Percentiles rank a stretch among this genome's conserved stretches.
These are phyloP conservation scores for Silene noctiflora DNA, from an alignment of 179 eudicot species.

Conservation along the genomic window DNA sequence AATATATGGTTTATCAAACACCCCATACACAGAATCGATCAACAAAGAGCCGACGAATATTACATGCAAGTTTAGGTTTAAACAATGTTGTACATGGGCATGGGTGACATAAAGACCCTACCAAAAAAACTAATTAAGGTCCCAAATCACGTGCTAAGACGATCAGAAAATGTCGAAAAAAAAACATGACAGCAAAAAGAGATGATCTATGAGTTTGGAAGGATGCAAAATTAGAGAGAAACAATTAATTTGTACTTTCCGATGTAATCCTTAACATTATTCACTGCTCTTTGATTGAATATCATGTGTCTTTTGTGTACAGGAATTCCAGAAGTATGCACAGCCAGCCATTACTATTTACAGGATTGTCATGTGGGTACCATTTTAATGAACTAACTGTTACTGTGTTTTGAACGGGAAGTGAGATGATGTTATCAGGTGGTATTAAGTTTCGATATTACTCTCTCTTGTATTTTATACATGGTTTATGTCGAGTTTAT, in stretches of 20 bases:
- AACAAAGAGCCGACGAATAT: not conserved
- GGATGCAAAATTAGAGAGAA: constrained; percentile 18
- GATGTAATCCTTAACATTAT: constrained; percentile 27
- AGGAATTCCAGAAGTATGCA: too few species aligned
- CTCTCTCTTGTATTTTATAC: too few species aligned
- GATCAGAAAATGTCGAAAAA: constrained; percentile 13
- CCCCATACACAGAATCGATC: too few species aligned
- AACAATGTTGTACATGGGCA: constrained; percentile 25
- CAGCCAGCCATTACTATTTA: not conserved
- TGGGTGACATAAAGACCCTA: constrained; percentile 46
- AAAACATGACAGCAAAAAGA: constrained; percentile 29
- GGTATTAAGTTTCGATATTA: too few species aligned
- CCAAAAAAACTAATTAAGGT: constrained; percentile 22
- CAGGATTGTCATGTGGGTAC: constrained; percentile 18
- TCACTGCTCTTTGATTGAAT: constrained; percentile 26
- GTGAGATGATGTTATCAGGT: too few species aligned
- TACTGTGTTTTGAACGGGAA: too few species aligned
- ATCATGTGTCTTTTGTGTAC: constrained; percentile 28
- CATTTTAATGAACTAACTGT: constrained; percentile 7
- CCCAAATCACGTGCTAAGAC: constrained; percentile 52
- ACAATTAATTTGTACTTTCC: constrained; percentile 30
- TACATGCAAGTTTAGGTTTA: constrained; percentile 28
- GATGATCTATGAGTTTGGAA: constrained; percentile 30
- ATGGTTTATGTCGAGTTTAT: too few species aligned
- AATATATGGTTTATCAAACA: too few species aligned